These are phyloP conservation scores for Articulospora tetracladia DNA, from an alignment of 495 filamentous ascomycete species.

Conservation along the genomic window DNA sequence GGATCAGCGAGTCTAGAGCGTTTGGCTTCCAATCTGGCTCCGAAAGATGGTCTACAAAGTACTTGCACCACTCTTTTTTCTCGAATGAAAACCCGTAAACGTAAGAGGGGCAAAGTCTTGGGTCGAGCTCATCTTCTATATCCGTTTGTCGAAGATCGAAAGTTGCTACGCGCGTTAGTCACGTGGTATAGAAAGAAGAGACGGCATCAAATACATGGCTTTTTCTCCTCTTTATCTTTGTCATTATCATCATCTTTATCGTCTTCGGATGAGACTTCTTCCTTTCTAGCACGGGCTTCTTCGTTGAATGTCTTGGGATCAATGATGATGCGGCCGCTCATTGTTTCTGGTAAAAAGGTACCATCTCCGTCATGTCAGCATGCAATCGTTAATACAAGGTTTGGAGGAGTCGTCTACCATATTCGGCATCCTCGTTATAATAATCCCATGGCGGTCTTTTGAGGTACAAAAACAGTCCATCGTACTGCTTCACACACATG, in stretches of 20 bases:
- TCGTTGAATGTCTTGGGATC: constrained; percentile 35
- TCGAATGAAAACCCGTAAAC: constrained; percentile 23
- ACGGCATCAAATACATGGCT: not conserved
- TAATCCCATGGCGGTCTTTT: constrained; percentile 27
- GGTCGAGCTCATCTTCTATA: constrained; percentile 22
- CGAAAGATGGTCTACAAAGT: constrained; percentile 71
- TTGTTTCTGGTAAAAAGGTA: constrained; percentile 27
- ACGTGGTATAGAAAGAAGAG: no score
- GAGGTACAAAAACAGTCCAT: constrained; percentile 24
- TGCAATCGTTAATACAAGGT: no score
- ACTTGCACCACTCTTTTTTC: constrained; percentile 50
- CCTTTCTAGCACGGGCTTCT: constrained; percentile 20
- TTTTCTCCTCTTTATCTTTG: constrained; percentile 1
- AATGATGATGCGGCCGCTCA: constrained; percentile 31
- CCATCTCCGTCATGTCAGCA: constrained; percentile 13
- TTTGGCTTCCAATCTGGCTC: constrained; percentile 75
- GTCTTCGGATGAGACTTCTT: not conserved
- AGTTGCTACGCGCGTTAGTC: constrained; percentile 25
- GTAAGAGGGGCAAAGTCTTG: constrained; percentile 40
- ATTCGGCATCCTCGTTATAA: constrained; percentile 24
- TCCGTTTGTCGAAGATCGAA: constrained; percentile 13
- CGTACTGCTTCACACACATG: constrained; percentile 26
- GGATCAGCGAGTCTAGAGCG: constrained; percentile 70
- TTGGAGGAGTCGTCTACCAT: not conserved
- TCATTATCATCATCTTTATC: not conserved